Evolutionary conservation across 345 rosid genomes (phyloP).

Genomic region (Eutrema yunnanense): DNA sequence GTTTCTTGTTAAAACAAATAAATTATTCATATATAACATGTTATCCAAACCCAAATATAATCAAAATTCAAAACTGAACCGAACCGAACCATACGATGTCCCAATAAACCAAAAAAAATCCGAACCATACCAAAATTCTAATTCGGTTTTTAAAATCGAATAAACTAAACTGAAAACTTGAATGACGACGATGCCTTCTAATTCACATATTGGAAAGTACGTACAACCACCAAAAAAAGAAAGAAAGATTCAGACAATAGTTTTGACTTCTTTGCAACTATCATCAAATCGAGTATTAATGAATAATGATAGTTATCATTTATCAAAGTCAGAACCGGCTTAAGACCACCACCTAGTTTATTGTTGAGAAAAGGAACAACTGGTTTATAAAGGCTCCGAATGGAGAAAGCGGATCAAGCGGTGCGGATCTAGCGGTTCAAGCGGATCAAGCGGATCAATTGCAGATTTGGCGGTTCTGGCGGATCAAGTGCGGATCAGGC

Average conservation of each 20-base stretch:
- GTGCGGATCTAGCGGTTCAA: too few species aligned
- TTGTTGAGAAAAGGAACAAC: neutral
- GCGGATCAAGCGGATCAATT: too few species aligned
- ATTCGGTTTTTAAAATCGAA: neutral
- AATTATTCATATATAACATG: too few species aligned
- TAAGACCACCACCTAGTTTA: neutral
- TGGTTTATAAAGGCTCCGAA: neutral
- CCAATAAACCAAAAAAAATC: too few species aligned
- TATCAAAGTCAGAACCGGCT: neutral
- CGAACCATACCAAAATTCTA: neutral
- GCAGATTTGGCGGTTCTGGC: too few species aligned
- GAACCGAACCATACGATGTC: neutral
- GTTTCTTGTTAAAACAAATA: too few species aligned
- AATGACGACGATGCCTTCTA: neutral
- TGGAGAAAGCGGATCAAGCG: too few species aligned
- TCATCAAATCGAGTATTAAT: neutral
- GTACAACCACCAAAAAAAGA: neutral
- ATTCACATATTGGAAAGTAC: neutral
- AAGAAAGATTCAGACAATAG: neutral
- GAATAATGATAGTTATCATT: neutral
- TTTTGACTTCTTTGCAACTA: neutral
- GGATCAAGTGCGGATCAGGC: too few species aligned
- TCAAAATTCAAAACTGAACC: neutral
- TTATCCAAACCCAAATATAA: neutral
- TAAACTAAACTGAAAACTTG: neutral